phyloP scores from a whole-genome alignment of 176 grass and related monocot species.

The Oryza punctata region DNA sequence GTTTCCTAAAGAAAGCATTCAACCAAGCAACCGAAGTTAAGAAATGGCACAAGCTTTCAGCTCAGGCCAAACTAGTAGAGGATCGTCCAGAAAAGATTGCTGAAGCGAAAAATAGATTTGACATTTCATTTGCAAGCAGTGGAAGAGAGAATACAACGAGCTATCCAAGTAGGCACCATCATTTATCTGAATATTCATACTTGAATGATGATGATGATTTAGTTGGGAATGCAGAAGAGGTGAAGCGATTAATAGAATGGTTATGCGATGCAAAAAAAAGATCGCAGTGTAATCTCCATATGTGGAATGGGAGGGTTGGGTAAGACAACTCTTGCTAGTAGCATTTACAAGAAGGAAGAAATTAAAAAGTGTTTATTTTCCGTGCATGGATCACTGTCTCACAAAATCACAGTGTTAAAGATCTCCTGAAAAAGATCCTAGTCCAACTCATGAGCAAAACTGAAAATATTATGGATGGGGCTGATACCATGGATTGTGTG shows the following conservation, averaged over 20 bases:
- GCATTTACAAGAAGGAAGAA: conserved; percentile 40
- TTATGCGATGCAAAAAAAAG: conserved; percentile 10
- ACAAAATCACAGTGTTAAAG: conserved; percentile 41
- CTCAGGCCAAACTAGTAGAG: conserved; percentile 34
- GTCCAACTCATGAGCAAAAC: conserved; percentile 30
- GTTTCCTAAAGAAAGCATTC: conserved; percentile 30
- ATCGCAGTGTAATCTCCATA: conserved; percentile 44
- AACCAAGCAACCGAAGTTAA: conserved; percentile 20
- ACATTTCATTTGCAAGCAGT: conserved; percentile 8
- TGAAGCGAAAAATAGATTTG: conserved; percentile 39
- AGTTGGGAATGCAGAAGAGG: conserved; percentile 45
- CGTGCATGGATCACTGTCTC: conserved; percentile 49
- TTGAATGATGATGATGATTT: conserved; percentile 41
- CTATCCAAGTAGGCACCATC: conserved; percentile 24
- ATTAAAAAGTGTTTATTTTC: conserved; percentile 43
- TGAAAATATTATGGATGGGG: conserved; percentile 9
- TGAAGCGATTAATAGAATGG: conserved; percentile 33
- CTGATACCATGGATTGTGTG: conserved; percentile 34
- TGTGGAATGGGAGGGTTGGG: conserved; percentile 58
- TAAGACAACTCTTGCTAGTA: conserved; percentile 47
- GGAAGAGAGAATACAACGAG: not conserved
- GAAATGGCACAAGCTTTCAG: conserved; percentile 34
- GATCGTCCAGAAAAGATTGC: conserved; percentile 34
- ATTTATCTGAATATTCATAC: conserved; percentile 32
- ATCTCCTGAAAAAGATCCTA: conserved; percentile 47